Evolutionary conservation across 2,329 filamentous ascomycete genomes (phyloP).

Genomic region (Verticillium dahliae): DNA sequence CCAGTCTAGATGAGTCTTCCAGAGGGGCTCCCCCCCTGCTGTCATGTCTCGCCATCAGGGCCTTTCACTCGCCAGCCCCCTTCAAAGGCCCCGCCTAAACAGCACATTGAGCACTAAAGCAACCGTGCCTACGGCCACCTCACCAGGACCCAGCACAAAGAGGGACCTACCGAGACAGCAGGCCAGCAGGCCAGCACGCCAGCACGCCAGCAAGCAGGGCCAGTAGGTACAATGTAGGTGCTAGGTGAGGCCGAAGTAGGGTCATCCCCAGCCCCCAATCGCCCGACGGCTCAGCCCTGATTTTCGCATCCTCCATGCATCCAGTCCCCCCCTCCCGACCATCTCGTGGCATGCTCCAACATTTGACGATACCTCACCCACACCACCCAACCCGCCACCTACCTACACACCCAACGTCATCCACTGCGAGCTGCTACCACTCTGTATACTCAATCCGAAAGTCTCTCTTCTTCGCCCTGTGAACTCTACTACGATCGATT

Average conservation of each 20-base stretch:
- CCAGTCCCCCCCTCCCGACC: not conserved
- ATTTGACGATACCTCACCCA: not conserved
- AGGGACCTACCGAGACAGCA: too few species aligned
- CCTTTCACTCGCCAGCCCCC: not conserved
- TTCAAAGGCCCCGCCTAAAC: not conserved
- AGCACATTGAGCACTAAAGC: slow-evolving; percentile 1
- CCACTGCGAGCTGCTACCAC: not conserved
- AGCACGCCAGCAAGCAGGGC: not conserved
- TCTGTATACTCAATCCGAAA: not conserved
- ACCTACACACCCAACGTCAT: not conserved
- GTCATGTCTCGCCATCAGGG: not conserved
- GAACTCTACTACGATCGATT: not conserved
- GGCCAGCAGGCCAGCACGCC: not conserved
- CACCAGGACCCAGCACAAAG: not conserved
- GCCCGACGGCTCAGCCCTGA: not conserved
- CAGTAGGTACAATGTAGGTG: too few species aligned
- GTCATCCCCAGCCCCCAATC: not conserved
- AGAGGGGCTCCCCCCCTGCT: not conserved
- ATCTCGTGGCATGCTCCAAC: not conserved
- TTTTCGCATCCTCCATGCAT: not conserved
- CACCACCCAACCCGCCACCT: not conserved
- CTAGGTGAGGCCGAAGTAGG: too few species aligned
- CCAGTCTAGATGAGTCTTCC: not conserved
- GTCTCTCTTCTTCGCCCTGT: not conserved
- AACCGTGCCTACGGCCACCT: not conserved